Conservation (phyloP, 164 flowering plant species). For the Warburgia ugandensis region DNA sequence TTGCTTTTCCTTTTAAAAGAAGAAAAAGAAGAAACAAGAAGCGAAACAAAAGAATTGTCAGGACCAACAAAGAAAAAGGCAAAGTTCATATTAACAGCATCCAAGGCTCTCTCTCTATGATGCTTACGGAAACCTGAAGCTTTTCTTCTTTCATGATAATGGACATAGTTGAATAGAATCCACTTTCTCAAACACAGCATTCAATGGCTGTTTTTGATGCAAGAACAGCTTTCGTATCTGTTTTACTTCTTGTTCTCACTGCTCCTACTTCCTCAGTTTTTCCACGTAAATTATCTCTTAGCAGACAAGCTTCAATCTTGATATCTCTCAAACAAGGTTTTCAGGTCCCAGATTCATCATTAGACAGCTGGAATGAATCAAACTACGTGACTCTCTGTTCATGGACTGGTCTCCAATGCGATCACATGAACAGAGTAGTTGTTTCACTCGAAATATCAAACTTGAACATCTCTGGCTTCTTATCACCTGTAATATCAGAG, state of each 20-base stretch:
- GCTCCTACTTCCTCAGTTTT: constrained; percentile 14
- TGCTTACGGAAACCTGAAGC: constrained; percentile 7
- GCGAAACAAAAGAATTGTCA: constrained; percentile 3
- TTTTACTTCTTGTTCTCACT: constrained; percentile 13
- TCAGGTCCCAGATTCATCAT: constrained; percentile 15
- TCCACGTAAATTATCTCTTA: constrained; percentile 24
- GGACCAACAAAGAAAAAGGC: too few species aligned
- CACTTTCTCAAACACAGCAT: constrained; percentile 3
- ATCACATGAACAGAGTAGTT: constrained; percentile 20
- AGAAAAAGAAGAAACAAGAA: constrained; percentile 8
- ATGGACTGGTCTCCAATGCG: constrained; percentile 58
- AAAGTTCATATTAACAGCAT: constrained; percentile 10
- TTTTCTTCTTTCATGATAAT: constrained; percentile 14
- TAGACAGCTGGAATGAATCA: constrained; percentile 37
- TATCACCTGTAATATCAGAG: constrained; percentile 33
- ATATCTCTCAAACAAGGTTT: constrained; percentile 39
- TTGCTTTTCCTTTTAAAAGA: constrained; percentile 38
- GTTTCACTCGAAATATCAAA: constrained; percentile 42
- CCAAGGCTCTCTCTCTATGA: constrained; percentile 6
- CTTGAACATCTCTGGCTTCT: constrained; percentile 38
- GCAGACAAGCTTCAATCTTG: constrained; percentile 39
- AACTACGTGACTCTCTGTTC: constrained; percentile 41
- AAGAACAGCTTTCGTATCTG: constrained; percentile 18
- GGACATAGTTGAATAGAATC: constrained; percentile 11
- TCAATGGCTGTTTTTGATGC: constrained; percentile 27